A percentile compares a stretch with the other conserved stretches of the same genome.
phyloP scores from a whole-genome alignment of 2,329 filamentous ascomycete species.

The Neoascochyta sp. region DNA sequence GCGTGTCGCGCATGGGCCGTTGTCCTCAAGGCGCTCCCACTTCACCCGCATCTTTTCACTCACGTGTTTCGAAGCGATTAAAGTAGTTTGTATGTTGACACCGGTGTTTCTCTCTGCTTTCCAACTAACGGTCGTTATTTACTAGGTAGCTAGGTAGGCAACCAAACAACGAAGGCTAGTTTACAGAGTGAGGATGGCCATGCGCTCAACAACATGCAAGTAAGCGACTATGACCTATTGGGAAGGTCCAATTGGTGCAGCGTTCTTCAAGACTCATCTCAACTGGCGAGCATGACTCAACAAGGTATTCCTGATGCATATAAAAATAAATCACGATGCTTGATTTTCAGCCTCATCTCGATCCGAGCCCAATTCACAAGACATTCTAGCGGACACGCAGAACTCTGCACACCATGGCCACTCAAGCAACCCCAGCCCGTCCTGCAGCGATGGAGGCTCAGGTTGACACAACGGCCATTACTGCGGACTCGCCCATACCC shows the following conservation, averaged over 20 bases:
- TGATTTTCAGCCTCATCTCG: no score
- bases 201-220: no score
- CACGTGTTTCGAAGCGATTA: neutral
- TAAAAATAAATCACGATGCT: neutral
- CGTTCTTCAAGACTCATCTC: constrained; percentile 3
- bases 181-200: no score
- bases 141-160: no score
- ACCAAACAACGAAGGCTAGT: constrained; percentile 1
- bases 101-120: neutral
- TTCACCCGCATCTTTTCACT: no score
- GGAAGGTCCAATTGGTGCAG: neutral
- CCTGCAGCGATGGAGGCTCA: constrained; percentile 12
- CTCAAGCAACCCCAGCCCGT: constrained; percentile 12
- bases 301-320: constrained; percentile 8
- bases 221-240: no score
- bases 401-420: no score
- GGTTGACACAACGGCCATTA: constrained; percentile 1
- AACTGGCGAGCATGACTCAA: constrained; percentile 2
- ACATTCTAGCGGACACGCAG: no score
- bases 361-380: no score
- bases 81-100: neutral
- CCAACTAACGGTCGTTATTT: neutral
- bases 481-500: constrained; percentile 17
- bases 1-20: constrained; percentile 17
- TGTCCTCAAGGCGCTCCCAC: constrained; percentile 9